These are phyloP conservation scores for Articulospora tetracladia DNA, from an alignment of 495 filamentous ascomycete species.

Conservation along the genomic window DNA sequence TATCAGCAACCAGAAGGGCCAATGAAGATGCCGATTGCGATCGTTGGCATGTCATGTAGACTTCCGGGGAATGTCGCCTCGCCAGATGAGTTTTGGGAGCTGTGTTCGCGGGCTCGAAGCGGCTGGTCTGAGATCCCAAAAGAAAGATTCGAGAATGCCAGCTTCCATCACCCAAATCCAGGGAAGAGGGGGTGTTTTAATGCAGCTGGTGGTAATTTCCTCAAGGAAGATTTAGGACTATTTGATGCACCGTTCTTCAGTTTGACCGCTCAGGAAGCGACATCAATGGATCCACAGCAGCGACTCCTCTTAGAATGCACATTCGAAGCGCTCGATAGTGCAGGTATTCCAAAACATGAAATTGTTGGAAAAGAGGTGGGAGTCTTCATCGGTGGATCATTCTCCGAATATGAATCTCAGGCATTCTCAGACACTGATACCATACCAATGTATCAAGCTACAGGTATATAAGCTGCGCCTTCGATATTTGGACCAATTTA, in stretches of 20 bases:
- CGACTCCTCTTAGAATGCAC: constrained; percentile 50
- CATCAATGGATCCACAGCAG: constrained; percentile 55
- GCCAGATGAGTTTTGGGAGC: constrained; percentile 53
- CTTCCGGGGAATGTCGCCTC: constrained; percentile 53
- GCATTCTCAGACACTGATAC: constrained; percentile 39
- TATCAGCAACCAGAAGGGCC: constrained; percentile 9
- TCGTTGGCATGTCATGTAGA: constrained; percentile 57
- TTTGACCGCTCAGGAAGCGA: constrained; percentile 52
- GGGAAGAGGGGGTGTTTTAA: constrained; percentile 19
- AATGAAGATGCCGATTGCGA: constrained; percentile 48
- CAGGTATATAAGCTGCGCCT: background rate
- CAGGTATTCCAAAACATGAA: constrained; percentile 36
- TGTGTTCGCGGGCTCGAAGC: constrained; percentile 39
- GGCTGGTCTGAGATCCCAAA: constrained; percentile 39
- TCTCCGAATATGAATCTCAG: constrained; percentile 22
- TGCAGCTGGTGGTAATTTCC: constrained; percentile 34
- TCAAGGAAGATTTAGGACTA: constrained; percentile 46
- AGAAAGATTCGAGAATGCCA: constrained; percentile 39
- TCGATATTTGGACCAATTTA: constrained; percentile 39
- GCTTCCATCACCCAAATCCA: constrained; percentile 52
- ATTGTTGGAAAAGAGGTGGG: constrained; percentile 35
- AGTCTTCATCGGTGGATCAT: constrained; percentile 41
- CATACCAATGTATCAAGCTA: constrained; percentile 28
- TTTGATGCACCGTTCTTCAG: constrained; percentile 61
- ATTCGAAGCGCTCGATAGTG: constrained; percentile 55